Base-by-base conservation (phyloP, 768 basidiomycete species). In the Neoboletus brunneissimus region DNA sequence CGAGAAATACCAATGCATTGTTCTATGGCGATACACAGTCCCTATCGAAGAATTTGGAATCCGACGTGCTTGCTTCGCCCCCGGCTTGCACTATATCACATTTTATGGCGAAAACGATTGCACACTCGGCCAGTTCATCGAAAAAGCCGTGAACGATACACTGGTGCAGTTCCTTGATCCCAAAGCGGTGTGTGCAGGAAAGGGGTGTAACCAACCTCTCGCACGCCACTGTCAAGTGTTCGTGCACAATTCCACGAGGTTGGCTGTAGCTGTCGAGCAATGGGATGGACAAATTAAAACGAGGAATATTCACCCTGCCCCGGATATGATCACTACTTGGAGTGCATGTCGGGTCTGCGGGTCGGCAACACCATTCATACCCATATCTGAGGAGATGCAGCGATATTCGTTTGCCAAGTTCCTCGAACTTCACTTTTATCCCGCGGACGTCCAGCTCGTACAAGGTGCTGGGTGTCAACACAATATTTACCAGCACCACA, bases 331-430 rank as follows among this genome's bases (percentile, higher is more conserved):
- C 65, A 93, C 89, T 25, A 95, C 95, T 5, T 98, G 92, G 91
- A 93, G 88, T 65, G 81, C 84, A 8, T 99, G 97, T 72, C 83
- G 87, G 55, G 73, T 87, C 25, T 92, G 85, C 68, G 86, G 81
- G 31, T 88, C 79, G 6, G 87, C 87, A 1, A 94, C 91, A 3
- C 91, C 92, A 3, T 91, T 94, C 73, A 89, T 94, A 61, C 88
- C 87, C 6, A 85, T 93, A 38, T 92, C 92, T 2, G 88, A 91
- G 63, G 94, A 96, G 69, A 94, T 95, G 80, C 89, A 92, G 65
- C 78, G 88, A 54, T 94, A 96, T 68, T 98, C 95, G 5, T 96
- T 98, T 69, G 92, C 89, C 35, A 95, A 97, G 64, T 98, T 96
- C 71, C 81, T 99, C 29, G 96, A 99, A 68, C 83, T 96, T 27